These are phyloP conservation scores for Uromyces viciae-fabae DNA, from an alignment of 1,284 basidiomycete species.

Conservation along the genomic window DNA sequence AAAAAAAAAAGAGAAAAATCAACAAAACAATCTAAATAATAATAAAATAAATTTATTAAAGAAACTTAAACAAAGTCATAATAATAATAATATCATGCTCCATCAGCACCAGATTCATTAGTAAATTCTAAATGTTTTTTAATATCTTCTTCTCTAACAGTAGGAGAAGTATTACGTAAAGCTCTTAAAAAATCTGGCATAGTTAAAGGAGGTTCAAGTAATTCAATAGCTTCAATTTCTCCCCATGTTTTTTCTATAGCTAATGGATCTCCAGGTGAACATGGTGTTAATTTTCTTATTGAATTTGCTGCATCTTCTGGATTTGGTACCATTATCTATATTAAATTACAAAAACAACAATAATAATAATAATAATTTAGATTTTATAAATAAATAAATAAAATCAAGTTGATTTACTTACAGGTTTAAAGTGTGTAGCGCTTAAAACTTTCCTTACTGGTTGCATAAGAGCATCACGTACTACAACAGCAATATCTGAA, in stretches of 20 bases:
- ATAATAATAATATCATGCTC: conserved; percentile 22
- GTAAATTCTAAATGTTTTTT: conserved; percentile 89
- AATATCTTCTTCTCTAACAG: conserved; percentile 84
- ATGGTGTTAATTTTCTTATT: conserved; percentile 70
- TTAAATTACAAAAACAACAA: conserved; percentile 50
- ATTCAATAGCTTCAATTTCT: conserved; percentile 82
- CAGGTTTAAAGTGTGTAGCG: conserved; percentile 87
- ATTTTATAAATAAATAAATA: neutral
- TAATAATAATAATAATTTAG: no score
- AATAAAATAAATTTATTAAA: conserved; percentile 17
- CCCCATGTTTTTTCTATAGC: conserved; percentile 89
- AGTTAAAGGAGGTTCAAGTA: conserved; percentile 76
- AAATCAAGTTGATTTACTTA: no score
- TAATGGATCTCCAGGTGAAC: conserved; percentile 83
- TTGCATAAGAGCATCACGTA: conserved; percentile 97
- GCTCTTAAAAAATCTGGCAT: conserved; percentile 81
- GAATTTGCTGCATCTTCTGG: conserved; percentile 60
- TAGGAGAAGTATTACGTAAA: conserved; percentile 76
- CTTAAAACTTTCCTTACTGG: conserved; percentile 92
- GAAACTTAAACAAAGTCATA: neutral
- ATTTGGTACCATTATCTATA: conserved; percentile 55
- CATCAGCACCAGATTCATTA: conserved; percentile 63
- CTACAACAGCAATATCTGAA: conserved; percentile 90
- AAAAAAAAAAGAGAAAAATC: neutral
- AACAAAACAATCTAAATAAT: no score